phyloP scores from a whole-genome alignment of 345 rosid genomes.

The Lumnitzera littorea region DNA sequence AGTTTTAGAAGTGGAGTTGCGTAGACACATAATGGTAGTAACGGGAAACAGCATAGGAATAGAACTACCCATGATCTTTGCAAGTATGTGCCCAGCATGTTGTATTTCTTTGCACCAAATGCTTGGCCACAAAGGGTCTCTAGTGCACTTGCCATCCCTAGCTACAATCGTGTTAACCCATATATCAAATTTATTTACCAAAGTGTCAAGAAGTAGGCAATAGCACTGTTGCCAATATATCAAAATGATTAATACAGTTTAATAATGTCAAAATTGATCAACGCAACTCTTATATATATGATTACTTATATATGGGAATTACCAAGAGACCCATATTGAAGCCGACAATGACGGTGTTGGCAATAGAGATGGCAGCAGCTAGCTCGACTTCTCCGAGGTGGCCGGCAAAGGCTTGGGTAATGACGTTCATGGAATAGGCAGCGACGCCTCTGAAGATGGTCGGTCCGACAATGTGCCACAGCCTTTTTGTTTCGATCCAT shows the following conservation, averaged over 20 bases:
- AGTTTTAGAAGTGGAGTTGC: slow-evolving; percentile 13
- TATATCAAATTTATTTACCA: too few relatives aligned
- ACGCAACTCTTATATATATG: not conserved
- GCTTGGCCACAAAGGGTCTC: slow-evolving; percentile 22
- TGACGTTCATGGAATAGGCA: slow-evolving; percentile 31
- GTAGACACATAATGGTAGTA: slow-evolving; percentile 16
- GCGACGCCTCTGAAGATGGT: slow-evolving; percentile 33
- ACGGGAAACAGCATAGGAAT: slow-evolving; percentile 10
- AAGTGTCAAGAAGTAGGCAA: too few relatives aligned
- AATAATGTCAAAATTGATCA: too few relatives aligned
- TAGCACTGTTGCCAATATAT: too few relatives aligned
- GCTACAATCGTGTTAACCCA: too few relatives aligned
- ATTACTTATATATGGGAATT: not conserved
- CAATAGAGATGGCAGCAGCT: slow-evolving; percentile 36
- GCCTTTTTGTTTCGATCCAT: slow-evolving; percentile 38
- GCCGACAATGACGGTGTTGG: slow-evolving; percentile 33
- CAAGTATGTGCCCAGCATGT: slow-evolving; percentile 18
- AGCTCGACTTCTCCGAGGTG: slow-evolving; percentile 37
- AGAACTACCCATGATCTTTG: slow-evolving; percentile 19
- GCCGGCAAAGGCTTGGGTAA: slow-evolving; percentile 38
- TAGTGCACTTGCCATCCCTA: slow-evolving; percentile 24
- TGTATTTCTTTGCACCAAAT: slow-evolving; percentile 14
- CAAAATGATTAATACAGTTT: too few relatives aligned
- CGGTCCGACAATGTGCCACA: slow-evolving; percentile 35
- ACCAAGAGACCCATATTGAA: slow-evolving; percentile 42